These are phyloP conservation scores for Brachypodium distachyon DNA, from an alignment of 202 grass and related monocot species.

Conservation along the genomic window DNA sequence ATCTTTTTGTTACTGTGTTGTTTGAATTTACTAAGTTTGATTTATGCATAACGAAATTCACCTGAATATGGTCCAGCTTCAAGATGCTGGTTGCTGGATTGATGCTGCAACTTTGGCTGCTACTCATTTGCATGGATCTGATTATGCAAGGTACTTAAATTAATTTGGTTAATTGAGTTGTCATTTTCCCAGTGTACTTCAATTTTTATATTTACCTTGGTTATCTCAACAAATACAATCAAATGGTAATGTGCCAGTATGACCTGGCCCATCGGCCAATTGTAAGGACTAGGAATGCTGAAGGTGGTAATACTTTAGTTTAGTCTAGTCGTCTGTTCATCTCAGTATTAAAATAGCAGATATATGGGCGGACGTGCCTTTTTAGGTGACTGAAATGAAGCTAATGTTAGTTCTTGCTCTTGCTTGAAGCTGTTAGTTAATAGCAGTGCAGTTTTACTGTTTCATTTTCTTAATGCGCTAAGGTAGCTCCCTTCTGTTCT, in stretches of 20 bases:
- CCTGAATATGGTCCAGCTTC: constrained; percentile 56
- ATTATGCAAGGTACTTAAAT: constrained; percentile 78
- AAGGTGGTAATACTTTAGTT: constrained; percentile 3
- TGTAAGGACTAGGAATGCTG: neutral
- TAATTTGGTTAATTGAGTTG: neutral
- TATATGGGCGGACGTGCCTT: neutral
- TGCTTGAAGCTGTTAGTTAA: neutral
- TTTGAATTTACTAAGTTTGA: neutral
- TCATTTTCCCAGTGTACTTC: neutral
- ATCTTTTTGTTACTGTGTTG: neutral
- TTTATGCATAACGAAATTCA: constrained; percentile 11
- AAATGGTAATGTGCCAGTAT: neutral
- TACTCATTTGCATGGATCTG: constrained; percentile 94
- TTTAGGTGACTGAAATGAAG: neutral
- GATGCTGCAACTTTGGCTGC: constrained; percentile 97
- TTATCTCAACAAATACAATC: neutral
- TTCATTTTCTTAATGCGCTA: neutral
- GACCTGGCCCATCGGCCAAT: neutral
- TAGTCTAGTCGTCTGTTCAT: neutral
- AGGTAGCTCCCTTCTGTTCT: neutral
- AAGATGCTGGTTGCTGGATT: constrained; percentile 99
- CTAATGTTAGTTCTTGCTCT: neutral
- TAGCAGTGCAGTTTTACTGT: neutral
- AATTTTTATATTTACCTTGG: neutral
- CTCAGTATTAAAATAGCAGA: neutral